phyloP scores from a whole-genome alignment of 2,329 filamentous ascomycete species.

The Davidsoniella neocaledoniae region DNA sequence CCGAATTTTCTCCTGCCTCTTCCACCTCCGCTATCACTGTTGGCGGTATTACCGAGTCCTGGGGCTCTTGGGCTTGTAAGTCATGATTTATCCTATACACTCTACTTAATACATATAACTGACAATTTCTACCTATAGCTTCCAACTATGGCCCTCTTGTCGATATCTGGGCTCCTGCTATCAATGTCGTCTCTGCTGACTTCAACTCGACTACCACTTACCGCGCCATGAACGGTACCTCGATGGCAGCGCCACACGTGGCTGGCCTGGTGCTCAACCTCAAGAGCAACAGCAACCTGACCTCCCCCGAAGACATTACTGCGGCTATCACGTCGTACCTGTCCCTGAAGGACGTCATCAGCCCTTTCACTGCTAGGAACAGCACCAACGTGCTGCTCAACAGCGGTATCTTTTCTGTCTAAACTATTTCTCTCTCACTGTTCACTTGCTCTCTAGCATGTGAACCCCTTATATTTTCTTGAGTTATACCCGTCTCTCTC shows the following conservation, averaged over 20 bases:
- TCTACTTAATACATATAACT: not conserved
- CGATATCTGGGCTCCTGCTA: conserved; percentile 30
- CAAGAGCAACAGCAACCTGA: conserved; percentile 4
- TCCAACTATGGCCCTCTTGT: conserved; percentile 30
- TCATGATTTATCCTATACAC: not conserved
- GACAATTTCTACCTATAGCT: conserved; percentile 11
- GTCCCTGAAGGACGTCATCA: conserved; percentile 6
- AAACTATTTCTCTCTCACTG: not conserved
- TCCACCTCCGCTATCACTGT: conserved; percentile 17
- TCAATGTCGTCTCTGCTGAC: conserved; percentile 26
- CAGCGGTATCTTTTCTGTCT: conserved; percentile 4
- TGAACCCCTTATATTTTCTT: not conserved
- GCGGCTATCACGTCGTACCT: not conserved
- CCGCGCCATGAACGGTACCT: conserved; percentile 30
- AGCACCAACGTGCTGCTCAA: conserved; percentile 3
- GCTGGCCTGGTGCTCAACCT: conserved; percentile 10
- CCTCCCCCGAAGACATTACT: conserved; percentile 1
- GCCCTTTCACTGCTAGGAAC: conserved; percentile 1
- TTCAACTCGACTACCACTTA: conserved; percentile 22
- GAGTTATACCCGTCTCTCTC: not conserved
- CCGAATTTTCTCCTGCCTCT: conserved; percentile 15
- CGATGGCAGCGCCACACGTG: conserved; percentile 24
- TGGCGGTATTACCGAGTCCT: conserved; percentile 19
- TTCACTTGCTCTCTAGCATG: not conserved
- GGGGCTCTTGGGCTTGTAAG: conserved; percentile 19